phyloP scores from a whole-genome alignment of 768 basidiomycete species.

The Phylloporus sp. region DNA sequence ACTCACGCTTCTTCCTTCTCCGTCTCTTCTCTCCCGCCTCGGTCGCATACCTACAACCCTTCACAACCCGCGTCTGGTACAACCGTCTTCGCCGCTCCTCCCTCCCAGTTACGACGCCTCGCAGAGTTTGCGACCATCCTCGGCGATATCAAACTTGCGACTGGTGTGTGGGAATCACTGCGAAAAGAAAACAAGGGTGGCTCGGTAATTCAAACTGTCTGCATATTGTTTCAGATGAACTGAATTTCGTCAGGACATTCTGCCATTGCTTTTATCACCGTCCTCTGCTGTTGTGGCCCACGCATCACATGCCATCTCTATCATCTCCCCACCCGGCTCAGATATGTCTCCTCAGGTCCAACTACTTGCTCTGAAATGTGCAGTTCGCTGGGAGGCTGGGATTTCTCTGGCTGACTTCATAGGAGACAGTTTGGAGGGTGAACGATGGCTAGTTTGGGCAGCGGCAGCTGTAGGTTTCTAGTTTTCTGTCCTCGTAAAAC shows the following conservation, averaged over 20 bases:
- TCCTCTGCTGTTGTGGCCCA: conserved; percentile 58
- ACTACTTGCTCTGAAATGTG: conserved; percentile 61
- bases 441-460: conserved; percentile 84
- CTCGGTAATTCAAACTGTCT: conserved; percentile 46
- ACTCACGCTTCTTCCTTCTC: conserved; percentile 39
- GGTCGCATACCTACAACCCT: conserved; percentile 38
- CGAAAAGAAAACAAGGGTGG: conserved; percentile 87
- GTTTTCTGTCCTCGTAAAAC: not conserved
- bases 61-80: conserved; percentile 25
- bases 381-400: conserved; percentile 74
- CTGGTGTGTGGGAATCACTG: conserved; percentile 78
- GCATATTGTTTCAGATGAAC: conserved; percentile 1
- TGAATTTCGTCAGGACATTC: conserved; percentile 60
- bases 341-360: conserved; percentile 63
- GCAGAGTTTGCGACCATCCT: conserved; percentile 95
- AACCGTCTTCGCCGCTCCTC: conserved; percentile 33
- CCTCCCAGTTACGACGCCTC: conserved; percentile 76
- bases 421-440: conserved; percentile 59
- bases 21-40: conserved; percentile 31
- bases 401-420: conserved; percentile 58
- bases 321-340: conserved; percentile 38
- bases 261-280: conserved; percentile 68
- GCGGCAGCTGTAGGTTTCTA: conserved; percentile 64
- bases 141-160: conserved; percentile 84
- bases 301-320: conserved; percentile 56